Conservation (phyloP, 306 rosid genomes). For the Sicyos baderoa region DNA sequence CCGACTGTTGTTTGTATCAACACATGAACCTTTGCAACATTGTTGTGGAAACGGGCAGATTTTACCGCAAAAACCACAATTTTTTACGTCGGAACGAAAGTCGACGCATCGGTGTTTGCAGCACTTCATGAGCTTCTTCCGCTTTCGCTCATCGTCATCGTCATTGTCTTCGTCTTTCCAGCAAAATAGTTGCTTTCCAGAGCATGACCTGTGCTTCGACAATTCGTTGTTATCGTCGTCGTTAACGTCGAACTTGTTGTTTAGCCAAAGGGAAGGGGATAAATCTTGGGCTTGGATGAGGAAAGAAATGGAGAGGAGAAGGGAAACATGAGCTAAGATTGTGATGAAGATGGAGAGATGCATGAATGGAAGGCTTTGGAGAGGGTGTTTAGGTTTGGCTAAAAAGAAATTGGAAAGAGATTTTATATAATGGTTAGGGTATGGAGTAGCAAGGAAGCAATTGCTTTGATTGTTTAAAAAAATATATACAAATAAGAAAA, state of each 20-base stretch:
- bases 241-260: background rate
- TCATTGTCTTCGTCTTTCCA: slow-evolving; percentile 12
- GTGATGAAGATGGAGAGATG: background rate
- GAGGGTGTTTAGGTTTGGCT: background rate
- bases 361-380: slow-evolving; percentile 1
- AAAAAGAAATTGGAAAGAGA: background rate
- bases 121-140: slow-evolving; percentile 23
- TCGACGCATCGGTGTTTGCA: slow-evolving; percentile 52
- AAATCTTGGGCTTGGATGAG: background rate
- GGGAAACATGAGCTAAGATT: background rate
- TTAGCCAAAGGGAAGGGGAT: background rate
- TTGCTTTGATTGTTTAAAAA: background rate
- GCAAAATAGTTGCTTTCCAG: slow-evolving; percentile 31
- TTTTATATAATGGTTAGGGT: background rate
- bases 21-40: slow-evolving; percentile 54
- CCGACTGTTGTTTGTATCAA: slow-evolving; percentile 26
- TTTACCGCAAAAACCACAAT: slow-evolving; percentile 48
- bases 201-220: slow-evolving; percentile 23
- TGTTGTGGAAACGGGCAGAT: slow-evolving; percentile 40
- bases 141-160: slow-evolving; percentile 4
- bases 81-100: slow-evolving; percentile 31
- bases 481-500: no score
- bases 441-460: background rate
- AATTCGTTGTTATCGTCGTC: background rate
- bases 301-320: slow-evolving; percentile 3